Conservation (phyloP, 768 basidiomycete genomes). For the Phlebiopsis gigantea region DNA sequence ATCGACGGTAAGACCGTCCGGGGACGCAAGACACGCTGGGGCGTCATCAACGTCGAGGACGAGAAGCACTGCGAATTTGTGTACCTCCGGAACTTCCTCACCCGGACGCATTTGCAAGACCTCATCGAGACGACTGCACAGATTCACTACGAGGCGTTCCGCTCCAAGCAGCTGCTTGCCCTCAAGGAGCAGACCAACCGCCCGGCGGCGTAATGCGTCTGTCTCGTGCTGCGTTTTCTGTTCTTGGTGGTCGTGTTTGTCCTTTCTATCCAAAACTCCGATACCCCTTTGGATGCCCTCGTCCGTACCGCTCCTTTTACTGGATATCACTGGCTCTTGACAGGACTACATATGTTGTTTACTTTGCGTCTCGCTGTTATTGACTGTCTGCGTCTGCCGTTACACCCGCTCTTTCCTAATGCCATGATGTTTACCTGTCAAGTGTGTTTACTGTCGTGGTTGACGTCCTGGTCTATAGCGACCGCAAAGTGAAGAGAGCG, state of each 20-base stretch:
- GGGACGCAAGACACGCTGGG: constrained; percentile 97
- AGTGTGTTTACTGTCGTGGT: no score
- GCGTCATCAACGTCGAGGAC: constrained; percentile 97
- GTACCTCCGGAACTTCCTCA: constrained; percentile 95
- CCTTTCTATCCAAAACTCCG: constrained; percentile 5
- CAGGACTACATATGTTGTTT: constrained; percentile 12
- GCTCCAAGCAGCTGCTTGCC: constrained; percentile 94
- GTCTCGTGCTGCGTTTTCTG: background rate
- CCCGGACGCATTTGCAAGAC: constrained; percentile 96
- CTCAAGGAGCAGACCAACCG: constrained; percentile 92
- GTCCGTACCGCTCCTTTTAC: constrained; percentile 10
- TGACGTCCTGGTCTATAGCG: background rate
- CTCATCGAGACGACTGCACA: constrained; percentile 98
- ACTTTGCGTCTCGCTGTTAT: constrained; percentile 6
- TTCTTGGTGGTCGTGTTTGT: background rate
- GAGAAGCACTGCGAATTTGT: constrained; percentile 97
- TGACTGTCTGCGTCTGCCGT: constrained; percentile 1
- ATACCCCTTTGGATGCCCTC: constrained; percentile 14
- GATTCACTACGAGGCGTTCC: constrained; percentile 99
- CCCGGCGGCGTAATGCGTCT: constrained; percentile 28
- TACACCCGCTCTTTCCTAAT: constrained; percentile 14
- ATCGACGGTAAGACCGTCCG: constrained; percentile 94
- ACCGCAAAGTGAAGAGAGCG: background rate
- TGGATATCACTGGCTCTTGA: constrained; percentile 7
- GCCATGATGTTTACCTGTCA: background rate